Conservation (phyloP, 176 grass and related monocot species). For the Oryza glumipatula region DNA sequence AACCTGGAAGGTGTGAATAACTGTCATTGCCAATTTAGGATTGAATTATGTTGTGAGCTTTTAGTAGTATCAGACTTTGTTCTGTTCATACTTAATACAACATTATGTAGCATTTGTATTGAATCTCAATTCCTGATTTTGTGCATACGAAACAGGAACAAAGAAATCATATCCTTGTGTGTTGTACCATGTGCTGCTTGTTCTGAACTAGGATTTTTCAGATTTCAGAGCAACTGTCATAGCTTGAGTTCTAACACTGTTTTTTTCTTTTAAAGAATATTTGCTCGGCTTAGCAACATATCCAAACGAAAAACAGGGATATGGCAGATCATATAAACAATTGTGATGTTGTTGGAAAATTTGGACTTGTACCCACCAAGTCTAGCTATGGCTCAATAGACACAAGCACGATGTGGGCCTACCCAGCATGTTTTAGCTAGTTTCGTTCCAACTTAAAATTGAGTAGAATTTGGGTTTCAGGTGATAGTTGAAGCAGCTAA, state of each 20-base stretch:
- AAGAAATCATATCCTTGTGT: neutral
- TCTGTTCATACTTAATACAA: neutral
- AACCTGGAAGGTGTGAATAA: neutral
- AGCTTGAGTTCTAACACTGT: neutral
- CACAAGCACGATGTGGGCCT: no score
- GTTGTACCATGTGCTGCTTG: neutral
- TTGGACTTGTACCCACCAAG: neutral
- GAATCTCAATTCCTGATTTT: neutral
- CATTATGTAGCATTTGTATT: neutral
- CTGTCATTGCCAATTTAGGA: neutral
- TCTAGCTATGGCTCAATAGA: no score
- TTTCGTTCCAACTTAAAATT: no score
- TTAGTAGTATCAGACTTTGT: neutral
- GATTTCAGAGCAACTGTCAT: neutral
- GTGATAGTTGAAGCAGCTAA: no score
- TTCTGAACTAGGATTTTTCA: neutral
- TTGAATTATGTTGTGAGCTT: neutral
- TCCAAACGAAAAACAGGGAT: neutral
- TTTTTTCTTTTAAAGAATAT: neutral
- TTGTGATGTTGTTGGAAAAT: neutral
- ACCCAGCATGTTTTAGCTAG: no score
- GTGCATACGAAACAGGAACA: neutral
- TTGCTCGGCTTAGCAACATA: neutral
- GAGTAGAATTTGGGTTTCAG: no score
- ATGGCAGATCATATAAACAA: no score